phyloP scores from a whole-genome alignment of 2,329 filamentous ascomycete species.

The Diaporthe vexans region DNA sequence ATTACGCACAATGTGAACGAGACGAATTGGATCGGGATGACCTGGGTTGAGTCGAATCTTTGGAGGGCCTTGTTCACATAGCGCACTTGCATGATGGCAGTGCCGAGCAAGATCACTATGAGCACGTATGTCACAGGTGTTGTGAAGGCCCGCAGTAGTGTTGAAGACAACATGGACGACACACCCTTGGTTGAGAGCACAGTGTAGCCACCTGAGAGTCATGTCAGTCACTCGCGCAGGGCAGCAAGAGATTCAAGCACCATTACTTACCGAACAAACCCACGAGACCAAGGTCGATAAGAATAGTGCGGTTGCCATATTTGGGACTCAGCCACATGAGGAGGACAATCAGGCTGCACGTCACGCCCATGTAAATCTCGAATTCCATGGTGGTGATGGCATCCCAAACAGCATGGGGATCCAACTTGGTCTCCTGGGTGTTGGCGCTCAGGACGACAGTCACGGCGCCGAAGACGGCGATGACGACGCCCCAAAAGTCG shows the following conservation, averaged over 20 bases:
- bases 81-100: conserved; percentile 95
- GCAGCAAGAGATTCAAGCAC: neutral
- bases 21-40: conserved; percentile 98
- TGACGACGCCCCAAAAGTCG: conserved; percentile 89
- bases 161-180: conserved; percentile 93
- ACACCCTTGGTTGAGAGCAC: conserved; percentile 96
- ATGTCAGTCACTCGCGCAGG: neutral
- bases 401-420: conserved; percentile 89
- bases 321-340: conserved; percentile 86
- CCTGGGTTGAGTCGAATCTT: conserved; percentile 95
- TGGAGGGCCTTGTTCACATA: conserved; percentile 92
- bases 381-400: conserved; percentile 92
- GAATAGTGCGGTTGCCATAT: conserved; percentile 87
- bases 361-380: conserved; percentile 88
- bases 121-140: conserved; percentile 93
- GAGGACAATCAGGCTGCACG: conserved; percentile 77
- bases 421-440: conserved; percentile 89
- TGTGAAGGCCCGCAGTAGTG: conserved; percentile 87
- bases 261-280: conserved; percentile 83
- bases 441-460: conserved; percentile 94
- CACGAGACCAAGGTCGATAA: conserved; percentile 94
- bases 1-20: conserved; percentile 97
- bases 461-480: conserved; percentile 89
- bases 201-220: conserved; percentile 84
- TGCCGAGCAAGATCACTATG: conserved; percentile 82